phyloP scores from a whole-genome alignment of 352 stramenopile species.

The Pythium vanterpoolii region DNA sequence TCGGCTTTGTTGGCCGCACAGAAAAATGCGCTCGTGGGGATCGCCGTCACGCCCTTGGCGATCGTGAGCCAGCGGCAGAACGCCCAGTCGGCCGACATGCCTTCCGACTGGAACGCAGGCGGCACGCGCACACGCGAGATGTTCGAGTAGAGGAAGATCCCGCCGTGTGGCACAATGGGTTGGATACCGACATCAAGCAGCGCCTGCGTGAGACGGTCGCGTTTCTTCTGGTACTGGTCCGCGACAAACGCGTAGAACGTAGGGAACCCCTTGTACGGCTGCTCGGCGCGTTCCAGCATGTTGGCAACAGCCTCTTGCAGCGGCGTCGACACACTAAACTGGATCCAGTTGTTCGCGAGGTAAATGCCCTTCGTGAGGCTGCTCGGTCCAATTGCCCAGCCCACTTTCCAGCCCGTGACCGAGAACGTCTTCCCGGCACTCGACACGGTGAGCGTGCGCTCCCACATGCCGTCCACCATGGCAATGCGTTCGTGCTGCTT shows the following conservation, averaged over 20 bases:
- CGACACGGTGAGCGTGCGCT: conserved; percentile 87
- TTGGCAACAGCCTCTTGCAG: conserved; percentile 82
- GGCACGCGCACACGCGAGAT: conserved; percentile 68
- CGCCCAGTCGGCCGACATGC: conserved; percentile 87
- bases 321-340: conserved; percentile 84
- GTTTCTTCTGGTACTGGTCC: conserved; percentile 70
- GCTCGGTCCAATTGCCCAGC: conserved; percentile 88
- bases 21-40: conserved; percentile 93
- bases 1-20: conserved; percentile 68
- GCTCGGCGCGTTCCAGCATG: conserved; percentile 66
- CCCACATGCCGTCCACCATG: conserved; percentile 78
- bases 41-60: conserved; percentile 88
- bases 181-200: conserved; percentile 59
- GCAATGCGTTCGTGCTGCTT: conserved; percentile 66
- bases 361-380: conserved; percentile 69
- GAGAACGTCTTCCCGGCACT: conserved; percentile 92
- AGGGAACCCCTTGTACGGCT: conserved; percentile 63
- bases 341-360: conserved; percentile 85
- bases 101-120: conserved; percentile 35
- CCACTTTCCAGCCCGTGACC: conserved; percentile 92
- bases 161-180: conserved; percentile 56
- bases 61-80: conserved; percentile 92
- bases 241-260: conserved; percentile 84
- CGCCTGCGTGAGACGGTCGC: conserved; percentile 51
- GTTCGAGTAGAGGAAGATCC: conserved; percentile 82